These are phyloP conservation scores for Gossypium anomalum DNA, from an alignment of 345 rosid species.

Conservation along the genomic window DNA sequence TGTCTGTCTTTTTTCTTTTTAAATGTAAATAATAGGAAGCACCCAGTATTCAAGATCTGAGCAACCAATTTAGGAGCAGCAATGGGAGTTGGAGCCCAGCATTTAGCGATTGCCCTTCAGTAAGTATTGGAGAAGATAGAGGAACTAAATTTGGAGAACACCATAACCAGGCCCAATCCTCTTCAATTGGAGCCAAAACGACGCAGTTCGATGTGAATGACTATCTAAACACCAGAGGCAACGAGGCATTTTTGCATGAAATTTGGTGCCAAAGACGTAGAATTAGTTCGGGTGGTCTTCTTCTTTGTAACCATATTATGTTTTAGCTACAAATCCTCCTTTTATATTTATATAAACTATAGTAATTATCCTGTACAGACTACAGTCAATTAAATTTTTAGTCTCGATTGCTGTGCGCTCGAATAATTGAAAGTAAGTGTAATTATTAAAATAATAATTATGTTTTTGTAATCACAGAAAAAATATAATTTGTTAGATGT, in stretches of 20 bases:
- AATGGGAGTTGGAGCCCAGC: conserved; percentile 77
- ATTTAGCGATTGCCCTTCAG: conserved; percentile 21
- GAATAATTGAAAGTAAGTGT: no score
- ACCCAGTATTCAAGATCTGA: conserved; percentile 32
- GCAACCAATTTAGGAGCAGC: conserved; percentile 54
- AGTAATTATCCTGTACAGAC: no score
- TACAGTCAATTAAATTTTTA: no score
- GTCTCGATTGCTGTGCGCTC: no score
- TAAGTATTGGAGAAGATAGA: conserved; percentile 25
- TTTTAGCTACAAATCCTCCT: conserved; percentile 15
- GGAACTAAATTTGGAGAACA: conserved; percentile 23
- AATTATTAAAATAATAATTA: no score
- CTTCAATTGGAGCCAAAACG: conserved; percentile 20
- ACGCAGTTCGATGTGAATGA: conserved; percentile 46
- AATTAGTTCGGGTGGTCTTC: conserved; percentile 61
- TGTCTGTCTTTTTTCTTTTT: neutral
- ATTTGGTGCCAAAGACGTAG: conserved; percentile 62
- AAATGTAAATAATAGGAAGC: conserved; percentile 32
- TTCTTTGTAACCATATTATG: conserved; percentile 49
- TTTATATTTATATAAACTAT: no score
- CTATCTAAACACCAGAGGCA: conserved; percentile 47
- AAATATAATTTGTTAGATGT: no score
- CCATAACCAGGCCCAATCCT: neutral
- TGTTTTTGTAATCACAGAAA: no score
- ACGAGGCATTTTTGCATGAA: conserved; percentile 54